Conservation (phyloP, 1,284 basidiomycete genomes). For the Crepidotus sp. region DNA sequence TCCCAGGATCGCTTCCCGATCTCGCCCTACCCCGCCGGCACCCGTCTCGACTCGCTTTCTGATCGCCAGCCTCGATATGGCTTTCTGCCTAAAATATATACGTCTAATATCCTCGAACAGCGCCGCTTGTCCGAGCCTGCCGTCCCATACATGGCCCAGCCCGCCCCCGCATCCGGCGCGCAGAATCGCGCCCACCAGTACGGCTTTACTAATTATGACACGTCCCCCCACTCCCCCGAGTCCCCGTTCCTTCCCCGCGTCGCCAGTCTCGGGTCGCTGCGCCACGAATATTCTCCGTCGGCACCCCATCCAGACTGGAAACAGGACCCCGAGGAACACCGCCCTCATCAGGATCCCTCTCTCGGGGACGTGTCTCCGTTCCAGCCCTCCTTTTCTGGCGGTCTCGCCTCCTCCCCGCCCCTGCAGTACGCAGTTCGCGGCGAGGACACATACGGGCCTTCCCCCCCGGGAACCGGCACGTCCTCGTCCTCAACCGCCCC, state of each 20-base stretch:
- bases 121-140: conserved; percentile 59
- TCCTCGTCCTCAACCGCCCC: conserved; percentile 33
- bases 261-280: conserved; percentile 12
- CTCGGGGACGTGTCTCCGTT: conserved; percentile 19
- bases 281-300: conserved; percentile 8
- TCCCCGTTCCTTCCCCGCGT: conserved; percentile 17
- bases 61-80: conserved; percentile 13
- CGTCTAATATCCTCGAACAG: conserved; percentile 35
- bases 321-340: conserved; percentile 14
- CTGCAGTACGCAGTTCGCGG: conserved; percentile 34
- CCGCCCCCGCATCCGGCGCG: neutral
- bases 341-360: conserved; percentile 9
- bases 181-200: conserved; percentile 15
- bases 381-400: conserved; percentile 27
- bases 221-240: conserved; percentile 16
- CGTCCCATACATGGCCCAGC: conserved; percentile 23
- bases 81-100: conserved; percentile 18
- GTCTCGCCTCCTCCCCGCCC: conserved; percentile 25
- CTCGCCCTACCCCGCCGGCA: conserved; percentile 4
- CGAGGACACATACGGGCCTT: conserved; percentile 41
- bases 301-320: conserved; percentile 13
- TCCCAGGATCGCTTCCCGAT: conserved; percentile 32
- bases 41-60: conserved; percentile 4
- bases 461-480: conserved; percentile 48
- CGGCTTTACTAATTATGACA: conserved; percentile 10